A percentile compares a stretch with the other conserved stretches of the same genome.
phyloP scores from a whole-genome alignment of 1,284 basidiomycete genomes.

The Apiotrichum montevideense region DNA sequence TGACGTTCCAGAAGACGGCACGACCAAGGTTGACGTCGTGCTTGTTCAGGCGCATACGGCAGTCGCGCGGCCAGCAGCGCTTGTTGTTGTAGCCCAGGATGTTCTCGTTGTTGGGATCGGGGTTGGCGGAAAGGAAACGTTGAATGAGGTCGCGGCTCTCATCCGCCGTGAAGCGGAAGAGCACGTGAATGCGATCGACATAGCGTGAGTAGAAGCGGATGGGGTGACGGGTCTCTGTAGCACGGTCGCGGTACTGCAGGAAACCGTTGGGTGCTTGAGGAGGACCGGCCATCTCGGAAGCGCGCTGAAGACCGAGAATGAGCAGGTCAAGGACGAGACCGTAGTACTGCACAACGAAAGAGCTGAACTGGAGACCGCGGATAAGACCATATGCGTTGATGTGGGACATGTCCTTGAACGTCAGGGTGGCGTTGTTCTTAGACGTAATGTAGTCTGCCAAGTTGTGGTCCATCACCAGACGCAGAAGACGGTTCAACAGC shows the following conservation, averaged over 20 bases:
- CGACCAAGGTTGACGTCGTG: conserved; percentile 98
- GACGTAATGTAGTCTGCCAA: conserved; percentile 96
- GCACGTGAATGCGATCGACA: conserved; percentile 84
- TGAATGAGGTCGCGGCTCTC: conserved; percentile 97
- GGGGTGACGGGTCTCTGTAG: conserved; percentile 88
- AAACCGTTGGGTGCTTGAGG: conserved; percentile 94
- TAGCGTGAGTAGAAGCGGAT: conserved; percentile 93
- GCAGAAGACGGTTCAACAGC: conserved; percentile 81
- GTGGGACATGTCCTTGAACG: conserved; percentile 70
- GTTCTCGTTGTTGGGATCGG: conserved; percentile 97
- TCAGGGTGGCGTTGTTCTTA: conserved; percentile 91
- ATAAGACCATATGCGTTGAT: conserved; percentile 64
- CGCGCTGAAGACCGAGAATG: conserved; percentile 86
- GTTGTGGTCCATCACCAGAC: conserved; percentile 93
- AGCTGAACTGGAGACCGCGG: conserved; percentile 89
- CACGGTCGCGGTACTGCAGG: conserved; percentile 86
- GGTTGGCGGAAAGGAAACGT: conserved; percentile 91
- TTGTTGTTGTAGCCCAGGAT: conserved; percentile 99
- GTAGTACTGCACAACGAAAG: conserved; percentile 96
- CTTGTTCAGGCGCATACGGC: conserved; percentile 98
- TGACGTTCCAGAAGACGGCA: conserved; percentile 99
- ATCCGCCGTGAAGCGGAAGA: conserved; percentile 98
- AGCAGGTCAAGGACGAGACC: conserved; percentile 84
- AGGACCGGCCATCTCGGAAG: conserved; percentile 94
- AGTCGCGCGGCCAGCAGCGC: conserved; percentile 98